A percentile compares a stretch with the other conserved stretches of the same genome.
Evolutionary conservation across 164 flowering plant genomes (phyloP).

Genomic region (Dillenia suffruticosa): DNA sequence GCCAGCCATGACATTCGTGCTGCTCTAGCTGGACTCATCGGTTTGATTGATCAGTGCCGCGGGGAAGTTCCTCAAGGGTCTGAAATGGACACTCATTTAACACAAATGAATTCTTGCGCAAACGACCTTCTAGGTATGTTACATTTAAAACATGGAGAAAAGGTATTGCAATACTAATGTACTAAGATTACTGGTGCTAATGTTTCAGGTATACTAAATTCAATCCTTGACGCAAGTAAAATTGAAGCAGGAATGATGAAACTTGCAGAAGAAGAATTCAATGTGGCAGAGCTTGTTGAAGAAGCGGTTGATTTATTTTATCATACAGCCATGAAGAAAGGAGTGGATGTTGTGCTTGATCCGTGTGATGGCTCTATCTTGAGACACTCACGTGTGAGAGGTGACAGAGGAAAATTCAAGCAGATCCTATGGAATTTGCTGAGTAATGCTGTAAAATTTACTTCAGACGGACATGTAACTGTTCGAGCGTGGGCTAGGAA

Average conservation of each 20-base stretch:
- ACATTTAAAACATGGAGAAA: too few species aligned
- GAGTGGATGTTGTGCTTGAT: slow-evolving; percentile 73
- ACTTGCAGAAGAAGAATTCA: slow-evolving; percentile 63
- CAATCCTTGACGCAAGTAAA: slow-evolving; percentile 82
- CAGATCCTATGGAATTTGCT: slow-evolving; percentile 67
- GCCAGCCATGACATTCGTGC: slow-evolving; percentile 87
- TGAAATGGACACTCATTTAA: slow-evolving; percentile 33
- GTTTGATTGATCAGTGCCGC: slow-evolving; percentile 40
- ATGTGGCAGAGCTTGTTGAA: slow-evolving; percentile 58
- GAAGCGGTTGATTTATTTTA: slow-evolving; percentile 64
- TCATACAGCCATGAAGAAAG: slow-evolving; percentile 54
- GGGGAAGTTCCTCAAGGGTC: slow-evolving; percentile 29
- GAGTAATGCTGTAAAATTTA: slow-evolving; percentile 89
- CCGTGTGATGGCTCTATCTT: slow-evolving; percentile 52
- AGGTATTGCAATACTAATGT: too few species aligned
- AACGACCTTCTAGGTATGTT: slow-evolving; percentile 54
- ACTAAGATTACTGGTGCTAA: too few species aligned
- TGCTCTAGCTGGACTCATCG: slow-evolving; percentile 51
- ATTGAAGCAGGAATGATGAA: slow-evolving; percentile 85
- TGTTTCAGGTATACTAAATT: slow-evolving; percentile 60
- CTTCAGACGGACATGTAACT: slow-evolving; percentile 57
- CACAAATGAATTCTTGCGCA: slow-evolving; percentile 40
- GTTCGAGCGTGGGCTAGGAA: slow-evolving; percentile 65
- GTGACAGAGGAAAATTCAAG: slow-evolving; percentile 62
- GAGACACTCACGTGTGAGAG: slow-evolving; percentile 46